Conservation (phyloP, 2,329 filamentous ascomycete genomes). For the Verruconis gallopava region DNA sequence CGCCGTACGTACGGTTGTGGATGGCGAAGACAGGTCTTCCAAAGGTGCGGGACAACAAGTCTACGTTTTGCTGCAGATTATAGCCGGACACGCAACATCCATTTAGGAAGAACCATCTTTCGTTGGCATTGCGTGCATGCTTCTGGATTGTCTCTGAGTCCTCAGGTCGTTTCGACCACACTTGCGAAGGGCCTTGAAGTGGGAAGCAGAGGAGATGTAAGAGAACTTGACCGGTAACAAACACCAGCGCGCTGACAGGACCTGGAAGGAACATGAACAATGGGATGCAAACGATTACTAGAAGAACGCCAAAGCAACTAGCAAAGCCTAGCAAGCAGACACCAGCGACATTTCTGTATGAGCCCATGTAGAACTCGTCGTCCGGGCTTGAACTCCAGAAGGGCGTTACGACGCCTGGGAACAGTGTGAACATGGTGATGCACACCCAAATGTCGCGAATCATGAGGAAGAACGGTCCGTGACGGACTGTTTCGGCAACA, state of each 20-base stretch:
- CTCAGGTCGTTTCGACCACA: constrained; percentile 4
- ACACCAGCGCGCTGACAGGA: background rate
- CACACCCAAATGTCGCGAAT: constrained; percentile 8
- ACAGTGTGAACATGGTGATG: constrained; percentile 6
- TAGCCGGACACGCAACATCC: constrained; percentile 7
- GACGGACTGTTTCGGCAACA: constrained; percentile 7
- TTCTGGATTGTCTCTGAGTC: constrained; percentile 1
- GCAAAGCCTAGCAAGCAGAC: constrained; percentile 5
- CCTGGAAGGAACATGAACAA: constrained; percentile 5
- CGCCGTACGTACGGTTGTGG: constrained; percentile 11
- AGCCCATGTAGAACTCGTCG: constrained; percentile 6
- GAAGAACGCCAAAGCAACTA: constrained; percentile 1
- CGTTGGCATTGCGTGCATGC: background rate
- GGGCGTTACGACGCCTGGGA: constrained; percentile 4
- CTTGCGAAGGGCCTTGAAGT: constrained; percentile 1
- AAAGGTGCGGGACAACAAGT: constrained; percentile 8
- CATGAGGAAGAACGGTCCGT: constrained; percentile 6
- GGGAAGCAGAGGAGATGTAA: constrained; percentile 7
- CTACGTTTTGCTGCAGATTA: constrained; percentile 8
- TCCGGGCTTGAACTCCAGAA: constrained; percentile 2
- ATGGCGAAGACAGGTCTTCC: constrained; percentile 10
- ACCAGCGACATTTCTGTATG: background rate
- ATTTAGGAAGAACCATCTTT: constrained; percentile 8
- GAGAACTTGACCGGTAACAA: constrained; percentile 4
- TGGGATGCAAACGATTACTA: background rate